A percentile compares a stretch with the other conserved stretches of the same genome.
These are phyloP conservation scores for Aspergillus calidoustus DNA, from an alignment of 2,329 filamentous ascomycete genomes.

Conservation along the genomic window DNA sequence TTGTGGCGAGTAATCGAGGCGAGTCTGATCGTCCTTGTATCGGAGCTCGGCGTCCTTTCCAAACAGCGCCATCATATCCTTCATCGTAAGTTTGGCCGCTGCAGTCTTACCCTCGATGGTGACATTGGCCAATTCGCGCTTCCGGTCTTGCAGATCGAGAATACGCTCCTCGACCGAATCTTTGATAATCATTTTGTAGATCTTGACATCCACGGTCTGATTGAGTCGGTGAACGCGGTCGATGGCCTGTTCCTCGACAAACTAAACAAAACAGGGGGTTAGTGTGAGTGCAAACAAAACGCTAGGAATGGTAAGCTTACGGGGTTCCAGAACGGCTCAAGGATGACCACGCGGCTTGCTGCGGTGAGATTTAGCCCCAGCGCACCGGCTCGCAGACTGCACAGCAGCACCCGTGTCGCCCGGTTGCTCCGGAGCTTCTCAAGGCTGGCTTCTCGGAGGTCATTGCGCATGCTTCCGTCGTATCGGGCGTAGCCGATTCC, in stretches of 20 bases:
- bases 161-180: constrained; percentile 92
- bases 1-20: constrained; percentile 41
- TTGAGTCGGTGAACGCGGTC: constrained; percentile 98
- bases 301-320: constrained; percentile 53
- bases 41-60: constrained; percentile 66
- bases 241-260: constrained; percentile 98
- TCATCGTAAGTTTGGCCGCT: constrained; percentile 82
- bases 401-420: constrained; percentile 80
- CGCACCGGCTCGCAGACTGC: constrained; percentile 91
- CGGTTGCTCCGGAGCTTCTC: constrained; percentile 74
- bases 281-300: constrained; percentile 13
- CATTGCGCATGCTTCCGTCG: constrained; percentile 93
- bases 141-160: constrained; percentile 90
- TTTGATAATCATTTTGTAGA: constrained; percentile 90
- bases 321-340: constrained; percentile 99
- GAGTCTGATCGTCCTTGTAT: constrained; percentile 45
- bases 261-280: constrained; percentile 55
- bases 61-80: constrained; percentile 92
- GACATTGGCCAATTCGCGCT: constrained; percentile 86
- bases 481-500: constrained; percentile 84
- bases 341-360: constrained; percentile 87
- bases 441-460: constrained; percentile 85
- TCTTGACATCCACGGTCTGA: constrained; percentile 89
- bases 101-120: constrained; percentile 82
- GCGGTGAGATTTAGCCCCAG: constrained; percentile 93